Base-by-base conservation (phyloP, 192 early-diverging fungal genomes). In the Umbelopsis isabellina region DNA sequence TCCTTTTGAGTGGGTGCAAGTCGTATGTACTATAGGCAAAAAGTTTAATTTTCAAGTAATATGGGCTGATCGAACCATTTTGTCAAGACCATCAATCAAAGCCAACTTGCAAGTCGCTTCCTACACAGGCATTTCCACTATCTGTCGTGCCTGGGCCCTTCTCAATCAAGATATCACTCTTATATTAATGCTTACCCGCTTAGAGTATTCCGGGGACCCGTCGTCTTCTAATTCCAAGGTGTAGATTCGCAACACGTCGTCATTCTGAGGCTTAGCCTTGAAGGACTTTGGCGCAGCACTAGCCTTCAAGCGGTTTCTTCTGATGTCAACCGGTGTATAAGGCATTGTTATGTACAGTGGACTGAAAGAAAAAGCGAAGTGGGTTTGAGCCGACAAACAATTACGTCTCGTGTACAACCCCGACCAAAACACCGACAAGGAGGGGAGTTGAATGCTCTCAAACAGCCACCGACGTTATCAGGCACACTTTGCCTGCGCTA, bases 1-100 rank as follows among this genome's bases (percentile, higher is more conserved):
- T 90, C 86, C 9, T 78, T 75, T 13, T 75, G 75, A 20, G 92
- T 86, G 41, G 92, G 85, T 25, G 94, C 91, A 20, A 96, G 79
- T 8, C 94, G 88, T 47, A 91, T 75, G 72, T 87, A 96, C 92
- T 95, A 74, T 3, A 53, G 30, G 64, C 25, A 46, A 16, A 15
- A n/a, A n/a, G 18, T 2, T 69, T 78, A 48, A 15, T 27, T 18
- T 27, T 18, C 0, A 46, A 20, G 13, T 22, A 47, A 47, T 30
- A 21, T 11, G 45, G 20, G n/a, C 4, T 4, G 33, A 5, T 4
- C 23, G 8, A 71, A 41, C 16, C 6, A 22, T n/a, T 30, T 44
- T 9, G 22, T 50, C 22, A 4, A 64, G 18, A 7, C 20, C n/a
- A 4, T 61, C 11, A 22, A 12, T 78, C 68, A 4, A 41, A 4